phyloP scores from a whole-genome alignment of 352 stramenopile genomes.

The Peronospora destructor region DNA sequence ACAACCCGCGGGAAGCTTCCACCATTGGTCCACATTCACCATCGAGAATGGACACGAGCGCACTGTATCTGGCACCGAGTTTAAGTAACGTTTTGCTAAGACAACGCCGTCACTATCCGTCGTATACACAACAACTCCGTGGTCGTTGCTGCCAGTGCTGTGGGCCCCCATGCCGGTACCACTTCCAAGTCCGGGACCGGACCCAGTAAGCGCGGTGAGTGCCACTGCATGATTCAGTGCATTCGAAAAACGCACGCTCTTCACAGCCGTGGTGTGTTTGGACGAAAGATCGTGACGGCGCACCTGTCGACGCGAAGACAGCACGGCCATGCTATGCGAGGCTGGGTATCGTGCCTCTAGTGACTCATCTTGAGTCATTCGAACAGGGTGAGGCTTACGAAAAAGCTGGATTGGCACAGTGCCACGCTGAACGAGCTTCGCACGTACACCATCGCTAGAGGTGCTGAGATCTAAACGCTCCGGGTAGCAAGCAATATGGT shows the following conservation, averaged over 20 bases:
- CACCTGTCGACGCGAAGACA: slow-evolving; percentile 75
- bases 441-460: slow-evolving; percentile 48
- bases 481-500: slow-evolving; percentile 81
- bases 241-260: slow-evolving; percentile 75
- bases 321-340: slow-evolving; percentile 59
- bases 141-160: slow-evolving; percentile 42
- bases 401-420: slow-evolving; percentile 75
- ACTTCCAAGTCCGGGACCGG: slow-evolving; percentile 48
- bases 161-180: slow-evolving; percentile 69
- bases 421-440: slow-evolving; percentile 65
- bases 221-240: slow-evolving; percentile 54
- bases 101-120: slow-evolving; percentile 71
- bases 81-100: slow-evolving; percentile 71
- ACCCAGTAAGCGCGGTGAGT: slow-evolving; percentile 36
- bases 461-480: slow-evolving; percentile 64
- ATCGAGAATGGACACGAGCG: slow-evolving; percentile 72
- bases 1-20: slow-evolving; percentile 69
- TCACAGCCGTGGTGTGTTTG: slow-evolving; percentile 58
- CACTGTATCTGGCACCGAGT: slow-evolving; percentile 55
- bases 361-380: slow-evolving; percentile 73
- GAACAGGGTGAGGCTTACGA: slow-evolving; percentile 56
- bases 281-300: slow-evolving; percentile 72
- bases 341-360: slow-evolving; percentile 64
- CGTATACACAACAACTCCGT: slow-evolving; percentile 75
- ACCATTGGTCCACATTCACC: slow-evolving; percentile 82